Evolutionary conservation across 2,329 filamentous ascomycete genomes (phyloP), one percentile per base, ranked within the genome.

Genomic region (Ceratocystis cacaofunesta): DNA sequence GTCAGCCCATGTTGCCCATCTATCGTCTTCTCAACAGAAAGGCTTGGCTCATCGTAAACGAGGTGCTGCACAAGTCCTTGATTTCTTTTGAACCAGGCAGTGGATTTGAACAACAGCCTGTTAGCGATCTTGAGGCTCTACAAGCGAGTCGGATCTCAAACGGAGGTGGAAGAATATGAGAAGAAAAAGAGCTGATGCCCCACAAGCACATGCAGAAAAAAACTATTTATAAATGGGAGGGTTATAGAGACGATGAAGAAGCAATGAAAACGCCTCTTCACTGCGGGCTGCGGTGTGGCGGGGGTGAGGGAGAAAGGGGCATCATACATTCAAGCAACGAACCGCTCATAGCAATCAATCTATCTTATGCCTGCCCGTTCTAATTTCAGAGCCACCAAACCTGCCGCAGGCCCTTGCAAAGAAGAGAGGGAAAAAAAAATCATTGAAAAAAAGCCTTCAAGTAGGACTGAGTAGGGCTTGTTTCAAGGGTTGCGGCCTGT

Each of bases 401-500:
- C 52, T 58, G 4, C 46, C 22, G 46, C 52, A 58, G 28, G 28
- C n/a, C 52, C 52, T 58, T 17, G 52, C 52, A 58, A 32, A 22
- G 46, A 50, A 22, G 10, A 36, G 32, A 36, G 32, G 10, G 32
- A 36, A 36, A 36, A 12, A 12, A 12, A 12, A 12, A 36, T 12
- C 1, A 36, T 36, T 12, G 3, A 36, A 52, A 52, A 19, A 52
- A 52, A 17, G 48, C 8, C 22, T 5, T 15, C 2, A 10, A 48
- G 15, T 22, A 8, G 19, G 19, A 22, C 48, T 57, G 25, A 17
- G 8, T 30, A 32, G 7, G 19, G 12, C 22, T 17, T 32, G 52
- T 58, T 58, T 58, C 52, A 58, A 58, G 52, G 52, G 52, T 32
- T 30, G 52, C 52, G 52, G 52, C 52, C 52, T 58, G 52, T 58